A percentile compares a stretch with the other conserved stretches of the same genome.
Conservation (phyloP, 2,329 filamentous ascomycete genomes). For the Intubia oerlemansii region DNA sequence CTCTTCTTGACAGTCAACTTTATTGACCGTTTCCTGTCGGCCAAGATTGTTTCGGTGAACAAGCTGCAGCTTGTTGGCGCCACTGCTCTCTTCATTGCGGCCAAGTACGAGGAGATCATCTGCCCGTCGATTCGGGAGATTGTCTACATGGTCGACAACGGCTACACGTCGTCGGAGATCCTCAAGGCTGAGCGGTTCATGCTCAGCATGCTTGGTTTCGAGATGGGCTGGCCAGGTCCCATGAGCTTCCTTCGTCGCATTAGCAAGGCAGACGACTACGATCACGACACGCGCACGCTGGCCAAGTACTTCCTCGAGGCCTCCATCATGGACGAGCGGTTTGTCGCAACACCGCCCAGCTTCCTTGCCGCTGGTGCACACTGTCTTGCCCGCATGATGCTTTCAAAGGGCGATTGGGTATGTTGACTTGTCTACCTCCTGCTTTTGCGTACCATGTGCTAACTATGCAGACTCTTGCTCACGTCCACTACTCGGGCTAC, state of each 20-base stretch:
- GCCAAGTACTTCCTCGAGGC: constrained; percentile 97
- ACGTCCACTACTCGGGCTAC: constrained; percentile 87
- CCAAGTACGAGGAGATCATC: constrained; percentile 98
- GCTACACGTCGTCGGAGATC: constrained; percentile 78
- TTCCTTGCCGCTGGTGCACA: constrained; percentile 82
- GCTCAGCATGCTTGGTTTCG: constrained; percentile 88
- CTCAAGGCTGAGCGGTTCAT: constrained; percentile 96
- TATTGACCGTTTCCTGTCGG: constrained; percentile 86
- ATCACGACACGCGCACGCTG: constrained; percentile 81
- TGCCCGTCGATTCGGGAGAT: constrained; percentile 90
- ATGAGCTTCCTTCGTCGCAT: constrained; percentile 96
- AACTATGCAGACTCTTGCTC: constrained; percentile 38
- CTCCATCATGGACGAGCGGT: constrained; percentile 94
- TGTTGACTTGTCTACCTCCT: neutral
- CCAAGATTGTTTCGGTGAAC: constrained; percentile 82
- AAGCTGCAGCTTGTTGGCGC: constrained; percentile 93
- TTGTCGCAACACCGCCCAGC: constrained; percentile 78
- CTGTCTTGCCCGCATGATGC: constrained; percentile 70
- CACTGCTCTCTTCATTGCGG: constrained; percentile 84
- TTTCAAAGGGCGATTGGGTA: constrained; percentile 89
- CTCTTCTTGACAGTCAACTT: constrained; percentile 91
- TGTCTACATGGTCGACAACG: constrained; percentile 92
- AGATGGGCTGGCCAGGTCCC: constrained; percentile 92
- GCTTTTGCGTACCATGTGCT: constrained; percentile 15
- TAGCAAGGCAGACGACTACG: constrained; percentile 96